Evolutionary conservation across 225 moss, liverwort and hornwort genomes (phyloP).

Genomic region (Climacium dendroides): DNA sequence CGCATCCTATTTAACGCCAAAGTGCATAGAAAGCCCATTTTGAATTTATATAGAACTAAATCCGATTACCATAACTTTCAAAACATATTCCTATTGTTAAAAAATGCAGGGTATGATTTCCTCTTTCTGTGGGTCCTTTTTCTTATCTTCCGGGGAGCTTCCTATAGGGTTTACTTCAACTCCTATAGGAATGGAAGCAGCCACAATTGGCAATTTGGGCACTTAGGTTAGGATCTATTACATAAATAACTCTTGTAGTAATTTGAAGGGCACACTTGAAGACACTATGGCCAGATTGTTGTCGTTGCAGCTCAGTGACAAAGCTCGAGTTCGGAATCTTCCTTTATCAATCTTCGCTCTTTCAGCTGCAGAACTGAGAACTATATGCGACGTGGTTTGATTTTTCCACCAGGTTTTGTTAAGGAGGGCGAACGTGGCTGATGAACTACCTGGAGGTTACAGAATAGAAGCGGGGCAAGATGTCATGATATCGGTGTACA

Average conservation of each 20-base stretch:
- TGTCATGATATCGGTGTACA: conserved; percentile 99
- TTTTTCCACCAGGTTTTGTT: conserved; percentile 58
- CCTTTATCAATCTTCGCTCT: background rate
- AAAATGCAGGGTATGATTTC: background rate
- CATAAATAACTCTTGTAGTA: background rate
- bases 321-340: background rate
- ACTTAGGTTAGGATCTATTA: background rate
- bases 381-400: background rate
- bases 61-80: background rate
- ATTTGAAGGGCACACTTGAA: background rate
- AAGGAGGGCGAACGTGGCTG: conserved; percentile 64
- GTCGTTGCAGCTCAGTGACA: background rate
- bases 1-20: background rate
- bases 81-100: background rate
- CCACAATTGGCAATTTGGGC: background rate
- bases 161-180: background rate
- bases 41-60: background rate
- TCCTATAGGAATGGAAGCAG: background rate
- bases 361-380: background rate
- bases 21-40: background rate
- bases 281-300: background rate
- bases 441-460: conserved; percentile 89
- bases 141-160: background rate
- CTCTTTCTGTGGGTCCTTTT: background rate
- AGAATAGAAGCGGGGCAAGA: conserved; percentile 86